Evolutionary conservation across 305 asterid genomes (phyloP).

Genomic region (Fraxinus albicans): DNA sequence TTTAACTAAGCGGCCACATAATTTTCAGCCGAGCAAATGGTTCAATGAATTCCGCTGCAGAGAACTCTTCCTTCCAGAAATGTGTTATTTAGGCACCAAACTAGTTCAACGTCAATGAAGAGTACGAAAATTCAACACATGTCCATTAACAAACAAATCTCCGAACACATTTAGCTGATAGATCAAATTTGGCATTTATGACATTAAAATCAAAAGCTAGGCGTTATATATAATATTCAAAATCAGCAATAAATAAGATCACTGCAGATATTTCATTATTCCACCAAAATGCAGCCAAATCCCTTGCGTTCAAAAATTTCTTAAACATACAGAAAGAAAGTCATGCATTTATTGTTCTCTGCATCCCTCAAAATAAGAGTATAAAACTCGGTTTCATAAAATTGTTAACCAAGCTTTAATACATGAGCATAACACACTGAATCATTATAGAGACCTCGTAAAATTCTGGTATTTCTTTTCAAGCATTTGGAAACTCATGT

Average conservation of each 20-base stretch:
- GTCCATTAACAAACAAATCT: not conserved
- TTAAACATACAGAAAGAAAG: not conserved
- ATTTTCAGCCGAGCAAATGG: not conserved
- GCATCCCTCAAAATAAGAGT: constrained; percentile 18
- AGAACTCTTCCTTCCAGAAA: not conserved
- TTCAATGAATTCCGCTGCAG: not conserved
- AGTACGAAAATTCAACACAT: not conserved
- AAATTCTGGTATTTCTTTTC: constrained; percentile 71
- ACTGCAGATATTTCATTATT: not conserved
- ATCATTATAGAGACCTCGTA: constrained; percentile 67
- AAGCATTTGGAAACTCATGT: constrained; percentile 89
- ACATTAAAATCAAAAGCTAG: not conserved
- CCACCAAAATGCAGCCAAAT: not conserved
- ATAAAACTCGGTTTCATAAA: constrained; percentile 26
- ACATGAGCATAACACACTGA: constrained; percentile 35
- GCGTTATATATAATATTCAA: not conserved
- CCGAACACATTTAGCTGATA: constrained; percentile 12
- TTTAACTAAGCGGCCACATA: constrained; percentile 1
- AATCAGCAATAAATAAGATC: not conserved
- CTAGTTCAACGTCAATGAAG: not conserved
- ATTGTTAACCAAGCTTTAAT: constrained; percentile 28
- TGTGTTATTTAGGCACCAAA: constrained; percentile 8
- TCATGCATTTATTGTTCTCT: not conserved
- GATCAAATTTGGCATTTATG: not conserved
- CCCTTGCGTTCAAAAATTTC: not conserved